Conservation (phyloP, 2,329 filamentous ascomycete genomes). For the Neonectria hederae region DNA sequence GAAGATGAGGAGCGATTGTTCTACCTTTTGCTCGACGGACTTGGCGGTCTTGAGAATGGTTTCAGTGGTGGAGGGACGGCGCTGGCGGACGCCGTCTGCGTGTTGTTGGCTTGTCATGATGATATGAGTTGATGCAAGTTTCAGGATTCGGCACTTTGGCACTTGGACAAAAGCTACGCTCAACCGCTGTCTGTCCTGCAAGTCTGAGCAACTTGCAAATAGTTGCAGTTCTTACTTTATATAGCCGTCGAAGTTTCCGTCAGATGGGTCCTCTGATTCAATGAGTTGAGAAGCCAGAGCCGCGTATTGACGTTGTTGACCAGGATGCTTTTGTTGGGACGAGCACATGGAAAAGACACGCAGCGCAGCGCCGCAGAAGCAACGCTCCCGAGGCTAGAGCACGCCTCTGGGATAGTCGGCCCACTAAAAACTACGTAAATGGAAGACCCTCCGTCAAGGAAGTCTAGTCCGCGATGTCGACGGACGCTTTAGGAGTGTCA, state of each 20-base stretch:
- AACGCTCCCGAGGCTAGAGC: constrained; percentile 38
- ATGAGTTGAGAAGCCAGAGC: constrained; percentile 25
- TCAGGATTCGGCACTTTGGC: neutral
- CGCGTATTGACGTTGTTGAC: constrained; percentile 33
- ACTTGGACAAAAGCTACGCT: neutral
- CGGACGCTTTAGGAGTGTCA: constrained; percentile 1
- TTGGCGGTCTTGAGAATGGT: constrained; percentile 39
- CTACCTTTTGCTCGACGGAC: constrained; percentile 51
- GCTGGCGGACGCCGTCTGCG: constrained; percentile 38
- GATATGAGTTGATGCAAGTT: constrained; percentile 1
- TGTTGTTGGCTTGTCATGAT: constrained; percentile 27
- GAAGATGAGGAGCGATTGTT: constrained; percentile 55
- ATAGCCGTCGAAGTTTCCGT: neutral
- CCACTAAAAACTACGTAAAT: constrained; percentile 26
- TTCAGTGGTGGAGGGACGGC: constrained; percentile 43
- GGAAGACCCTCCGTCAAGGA: constrained; percentile 22
- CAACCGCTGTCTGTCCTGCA: neutral
- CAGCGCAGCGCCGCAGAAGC: constrained; percentile 13
- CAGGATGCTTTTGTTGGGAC: constrained; percentile 45
- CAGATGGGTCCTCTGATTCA: constrained; percentile 10
- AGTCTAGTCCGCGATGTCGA: constrained; percentile 9
- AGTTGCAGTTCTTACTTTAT: neutral
- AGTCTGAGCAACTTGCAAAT: neutral
- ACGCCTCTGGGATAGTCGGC: constrained; percentile 26
- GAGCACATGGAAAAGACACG: constrained; percentile 41